A percentile compares a stretch with the other conserved stretches of the same genome.
Evolutionary conservation across 257 asterid genomes (phyloP).

Genomic region (Cinchona pubescens): DNA sequence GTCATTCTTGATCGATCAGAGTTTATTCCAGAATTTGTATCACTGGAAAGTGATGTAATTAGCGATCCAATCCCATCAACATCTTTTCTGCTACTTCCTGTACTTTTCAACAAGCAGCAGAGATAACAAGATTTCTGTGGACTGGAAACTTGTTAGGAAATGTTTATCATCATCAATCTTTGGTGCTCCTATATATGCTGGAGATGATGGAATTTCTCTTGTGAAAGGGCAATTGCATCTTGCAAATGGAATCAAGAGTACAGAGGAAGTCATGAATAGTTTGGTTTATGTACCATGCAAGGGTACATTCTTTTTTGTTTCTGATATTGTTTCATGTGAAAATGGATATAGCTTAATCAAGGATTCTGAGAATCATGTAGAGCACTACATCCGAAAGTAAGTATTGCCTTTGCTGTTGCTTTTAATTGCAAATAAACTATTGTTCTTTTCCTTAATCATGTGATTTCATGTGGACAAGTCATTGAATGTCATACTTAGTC

Average conservation of each 20-base stretch:
- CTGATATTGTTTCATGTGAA: constrained; percentile 54
- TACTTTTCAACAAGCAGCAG: constrained; percentile 35
- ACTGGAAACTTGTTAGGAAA: constrained; percentile 71
- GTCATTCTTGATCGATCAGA: constrained; percentile 70
- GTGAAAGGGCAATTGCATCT: constrained; percentile 49
- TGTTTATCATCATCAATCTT: constrained; percentile 86
- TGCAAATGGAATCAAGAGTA: constrained; percentile 59
- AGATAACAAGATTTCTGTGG: constrained; percentile 57
- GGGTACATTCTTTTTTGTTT: constrained; percentile 62
- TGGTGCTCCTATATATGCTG: constrained; percentile 33
- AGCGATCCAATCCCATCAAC: constrained; percentile 48
- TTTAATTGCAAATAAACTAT: not conserved
- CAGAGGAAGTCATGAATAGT: constrained; percentile 61
- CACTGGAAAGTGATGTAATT: constrained; percentile 45
- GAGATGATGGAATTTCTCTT: constrained; percentile 36
- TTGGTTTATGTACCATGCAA: constrained; percentile 84
- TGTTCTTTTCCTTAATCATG: constrained; percentile 9
- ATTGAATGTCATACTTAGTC: not conserved
- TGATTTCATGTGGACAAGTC: not conserved
- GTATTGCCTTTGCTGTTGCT: constrained; percentile 20
- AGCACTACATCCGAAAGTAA: constrained; percentile 68
- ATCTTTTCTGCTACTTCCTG: constrained; percentile 78
- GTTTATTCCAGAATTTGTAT: constrained; percentile 57
- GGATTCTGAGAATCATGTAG: constrained; percentile 52
- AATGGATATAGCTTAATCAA: constrained; percentile 52